Conservation (phyloP, 2,329 filamentous ascomycete species). For the Fusarium temperatum region DNA sequence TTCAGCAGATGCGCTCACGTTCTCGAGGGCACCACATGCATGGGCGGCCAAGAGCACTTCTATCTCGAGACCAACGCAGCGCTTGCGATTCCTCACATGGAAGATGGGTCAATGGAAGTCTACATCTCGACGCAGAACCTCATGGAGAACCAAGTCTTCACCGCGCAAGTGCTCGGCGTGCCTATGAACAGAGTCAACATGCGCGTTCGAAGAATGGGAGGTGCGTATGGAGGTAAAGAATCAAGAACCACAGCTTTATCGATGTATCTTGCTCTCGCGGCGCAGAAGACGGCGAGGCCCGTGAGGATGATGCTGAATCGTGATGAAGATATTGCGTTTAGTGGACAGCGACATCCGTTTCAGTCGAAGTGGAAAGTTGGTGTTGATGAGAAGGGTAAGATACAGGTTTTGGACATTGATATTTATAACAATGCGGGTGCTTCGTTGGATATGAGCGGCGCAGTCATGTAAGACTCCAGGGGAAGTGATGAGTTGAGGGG, state of each 20-base stretch:
- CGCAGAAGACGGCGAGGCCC: neutral
- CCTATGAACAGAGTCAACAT: neutral
- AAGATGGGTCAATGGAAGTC: neutral
- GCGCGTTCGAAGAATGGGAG: neutral
- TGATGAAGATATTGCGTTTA: neutral
- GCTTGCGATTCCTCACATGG: neutral
- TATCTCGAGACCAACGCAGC: neutral
- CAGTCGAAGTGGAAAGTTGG: neutral
- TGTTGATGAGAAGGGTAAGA: neutral
- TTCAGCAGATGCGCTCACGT: neutral
- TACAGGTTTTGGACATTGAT: neutral
- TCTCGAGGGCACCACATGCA: neutral
- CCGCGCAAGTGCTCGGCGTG: neutral
- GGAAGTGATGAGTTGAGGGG: rapidly evolving
- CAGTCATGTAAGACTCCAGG: neutral
- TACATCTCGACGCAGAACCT: neutral
- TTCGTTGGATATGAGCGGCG: neutral
- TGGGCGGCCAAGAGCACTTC: slow-evolving; percentile 2
- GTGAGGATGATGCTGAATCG: slow-evolving; percentile 2
- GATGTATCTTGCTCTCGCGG: neutral
- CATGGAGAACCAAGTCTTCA: slow-evolving; percentile 7
- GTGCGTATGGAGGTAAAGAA: neutral
- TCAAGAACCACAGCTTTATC: neutral
- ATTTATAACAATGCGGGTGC: neutral
- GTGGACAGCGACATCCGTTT: neutral